These are phyloP conservation scores for Macrolepiota dolichaula DNA, from an alignment of 768 basidiomycete species.

Conservation along the genomic window DNA sequence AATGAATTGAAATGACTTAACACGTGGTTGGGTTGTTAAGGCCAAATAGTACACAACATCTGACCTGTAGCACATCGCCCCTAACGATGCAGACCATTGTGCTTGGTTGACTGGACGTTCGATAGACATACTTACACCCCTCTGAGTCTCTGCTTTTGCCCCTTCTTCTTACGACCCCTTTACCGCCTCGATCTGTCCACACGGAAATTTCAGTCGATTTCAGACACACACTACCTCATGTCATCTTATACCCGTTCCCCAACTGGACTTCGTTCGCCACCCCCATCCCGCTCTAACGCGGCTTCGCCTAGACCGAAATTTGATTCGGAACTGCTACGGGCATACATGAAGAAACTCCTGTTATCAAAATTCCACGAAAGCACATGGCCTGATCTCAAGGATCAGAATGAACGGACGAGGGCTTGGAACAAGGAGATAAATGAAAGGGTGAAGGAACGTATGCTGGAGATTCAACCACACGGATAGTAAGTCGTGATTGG, in stretches of 20 bases:
- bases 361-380: slow-evolving; percentile 62
- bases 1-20: neutral
- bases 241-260: slow-evolving; percentile 17
- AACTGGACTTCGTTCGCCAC: slow-evolving; percentile 58
- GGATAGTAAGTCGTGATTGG: slow-evolving; percentile 64
- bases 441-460: slow-evolving; percentile 80
- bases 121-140: neutral
- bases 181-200: neutral
- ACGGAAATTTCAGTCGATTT: too few species aligned
- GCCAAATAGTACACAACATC: slow-evolving; percentile 9
- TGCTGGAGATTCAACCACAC: slow-evolving; percentile 77
- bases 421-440: slow-evolving; percentile 82
- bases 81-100: neutral
- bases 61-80: neutral
- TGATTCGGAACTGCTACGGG: slow-evolving; percentile 67
- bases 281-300: slow-evolving; percentile 57
- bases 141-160: neutral
- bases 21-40: neutral
- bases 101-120: neutral
- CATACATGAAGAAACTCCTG: slow-evolving; percentile 82
- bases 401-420: slow-evolving; percentile 61
- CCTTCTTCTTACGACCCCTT: neutral
- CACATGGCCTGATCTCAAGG: slow-evolving; percentile 66
- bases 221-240: slow-evolving; percentile 14
- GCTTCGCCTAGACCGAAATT: slow-evolving; percentile 60